Base-by-base conservation (phyloP, 2,329 filamentous ascomycete species). In the Venturia pyrina region DNA sequence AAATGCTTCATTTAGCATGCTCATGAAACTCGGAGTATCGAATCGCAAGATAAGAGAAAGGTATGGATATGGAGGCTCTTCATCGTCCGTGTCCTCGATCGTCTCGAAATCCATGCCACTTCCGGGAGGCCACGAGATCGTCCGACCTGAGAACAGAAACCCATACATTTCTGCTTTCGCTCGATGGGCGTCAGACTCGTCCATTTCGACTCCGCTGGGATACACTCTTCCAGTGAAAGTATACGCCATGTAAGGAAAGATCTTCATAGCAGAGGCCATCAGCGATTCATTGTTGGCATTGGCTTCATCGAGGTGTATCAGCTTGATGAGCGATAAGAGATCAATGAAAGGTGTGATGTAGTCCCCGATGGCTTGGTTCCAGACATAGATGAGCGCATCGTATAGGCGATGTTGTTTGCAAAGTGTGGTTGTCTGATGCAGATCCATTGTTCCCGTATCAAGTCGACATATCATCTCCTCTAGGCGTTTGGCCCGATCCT, bases 391-490 rank as follows among this genome's bases (percentile, higher is more conserved):
- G 66, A 97, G 84, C 1, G 95, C 96, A 76, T 99, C 96, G 73
- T 97, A 99, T 4, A 99, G 83, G 69, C 89, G 86, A 75, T 98
- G 88, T 73, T 93, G 89, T 75, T 95, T 96, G 82, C 95, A 99
- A 32, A 99, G 81, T 15, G 85, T 84, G 0, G 93, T 97, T 66
- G 96, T 87, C 75, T 98, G 91, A 74, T 99, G 93, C 70, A 99
- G 87, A 74, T 99, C 96, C 73, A 99, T 87, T 0, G 92, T 96
- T 17, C 85, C 81, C 1, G 93, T 96, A 71, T 96, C 89, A 78
- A 99, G 88, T 69, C 93, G 88, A 74, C 93, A 98, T 41, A 99
- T 89, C 75, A 98, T 89, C 76, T 98, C 93, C 77, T 99, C 96
- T 8, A 99, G 81, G 13, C 89, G 87, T 68, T 84, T 85, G 70